These are phyloP conservation scores for Iris macrosiphon DNA, from an alignment of 106 monocot genomes.

Conservation along the genomic window DNA sequence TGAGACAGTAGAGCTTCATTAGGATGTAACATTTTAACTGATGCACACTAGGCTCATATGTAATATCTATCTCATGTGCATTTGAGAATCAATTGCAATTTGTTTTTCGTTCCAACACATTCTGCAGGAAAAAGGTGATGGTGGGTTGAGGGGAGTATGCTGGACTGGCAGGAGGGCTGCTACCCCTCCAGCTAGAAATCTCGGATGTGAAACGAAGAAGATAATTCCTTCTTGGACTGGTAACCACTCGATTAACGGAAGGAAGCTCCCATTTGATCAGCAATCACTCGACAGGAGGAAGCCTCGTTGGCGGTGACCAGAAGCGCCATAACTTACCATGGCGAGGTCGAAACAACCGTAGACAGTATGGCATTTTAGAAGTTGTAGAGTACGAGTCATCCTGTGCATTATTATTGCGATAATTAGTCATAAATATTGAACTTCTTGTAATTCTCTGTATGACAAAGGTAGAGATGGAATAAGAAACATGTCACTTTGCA, in stretches of 20 bases:
- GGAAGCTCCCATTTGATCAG: constrained; percentile 6
- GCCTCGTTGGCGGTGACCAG: constrained; percentile 10
- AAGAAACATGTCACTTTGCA: too few relatives aligned
- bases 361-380: too few relatives aligned
- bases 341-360: too few relatives aligned
- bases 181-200: not conserved
- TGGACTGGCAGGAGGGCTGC: not conserved
- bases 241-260: not conserved
- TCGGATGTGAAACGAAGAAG: constrained; percentile 4
- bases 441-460: too few relatives aligned
- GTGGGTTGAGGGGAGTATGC: not conserved
- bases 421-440: too few relatives aligned
- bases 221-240: not conserved
- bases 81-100: not conserved
- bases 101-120: not conserved
- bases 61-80: not conserved
- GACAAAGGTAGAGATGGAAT: too few relatives aligned
- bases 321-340: too few relatives aligned
- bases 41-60: too few relatives aligned
- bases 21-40: too few relatives aligned
- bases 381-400: too few relatives aligned
- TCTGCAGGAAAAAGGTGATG: constrained; percentile 6
- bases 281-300: constrained; percentile 19
- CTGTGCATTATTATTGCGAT: too few relatives aligned
- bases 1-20: too few relatives aligned